phyloP scores from a whole-genome alignment of 192 early-diverging fungal genomes.

The Physocladia obscura region DNA sequence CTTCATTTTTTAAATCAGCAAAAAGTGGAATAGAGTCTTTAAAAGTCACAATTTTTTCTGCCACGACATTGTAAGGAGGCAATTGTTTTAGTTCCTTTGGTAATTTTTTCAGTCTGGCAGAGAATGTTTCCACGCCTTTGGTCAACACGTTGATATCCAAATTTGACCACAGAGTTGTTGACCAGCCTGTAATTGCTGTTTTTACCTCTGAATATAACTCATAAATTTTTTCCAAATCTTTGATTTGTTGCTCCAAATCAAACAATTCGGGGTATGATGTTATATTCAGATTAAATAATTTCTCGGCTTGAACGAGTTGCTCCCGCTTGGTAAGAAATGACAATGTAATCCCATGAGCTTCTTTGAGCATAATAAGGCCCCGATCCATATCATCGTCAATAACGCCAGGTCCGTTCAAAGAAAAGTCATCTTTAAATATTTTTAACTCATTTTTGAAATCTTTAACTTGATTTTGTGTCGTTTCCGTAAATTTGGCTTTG shows the following conservation, averaged over 20 bases:
- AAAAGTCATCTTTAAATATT: slow-evolving; percentile 56
- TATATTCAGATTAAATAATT: slow-evolving; percentile 59
- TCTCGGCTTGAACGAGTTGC: slow-evolving; percentile 58
- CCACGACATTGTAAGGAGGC: slow-evolving; percentile 64
- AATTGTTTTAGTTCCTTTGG: slow-evolving; percentile 63
- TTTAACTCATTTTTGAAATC: slow-evolving; percentile 52
- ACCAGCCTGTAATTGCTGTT: slow-evolving; percentile 58
- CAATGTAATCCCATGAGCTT: slow-evolving; percentile 48
- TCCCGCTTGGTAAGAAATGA: slow-evolving; percentile 45
- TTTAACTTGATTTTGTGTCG: slow-evolving; percentile 54
- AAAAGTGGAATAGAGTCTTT: slow-evolving; percentile 63
- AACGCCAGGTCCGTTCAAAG: slow-evolving; percentile 53
- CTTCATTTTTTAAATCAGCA: slow-evolving; percentile 59
- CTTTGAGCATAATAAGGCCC: slow-evolving; percentile 49
- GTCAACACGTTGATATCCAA: slow-evolving; percentile 59
- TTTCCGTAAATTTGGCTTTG: slow-evolving; percentile 60
- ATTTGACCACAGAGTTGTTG: slow-evolving; percentile 63
- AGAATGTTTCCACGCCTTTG: slow-evolving; percentile 58
- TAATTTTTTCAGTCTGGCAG: slow-evolving; percentile 48
- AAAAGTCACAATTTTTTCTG: slow-evolving; percentile 64
- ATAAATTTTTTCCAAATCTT: slow-evolving; percentile 61
- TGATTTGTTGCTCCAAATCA: slow-evolving; percentile 56
- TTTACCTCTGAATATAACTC: slow-evolving; percentile 59
- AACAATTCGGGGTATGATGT: slow-evolving; percentile 63
- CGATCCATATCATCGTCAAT: slow-evolving; percentile 56